Percentiles rank a stretch among this genome's conserved stretches.
Conservation (phyloP, 2,329 filamentous ascomycete genomes). For the Aspergillus ruber region DNA sequence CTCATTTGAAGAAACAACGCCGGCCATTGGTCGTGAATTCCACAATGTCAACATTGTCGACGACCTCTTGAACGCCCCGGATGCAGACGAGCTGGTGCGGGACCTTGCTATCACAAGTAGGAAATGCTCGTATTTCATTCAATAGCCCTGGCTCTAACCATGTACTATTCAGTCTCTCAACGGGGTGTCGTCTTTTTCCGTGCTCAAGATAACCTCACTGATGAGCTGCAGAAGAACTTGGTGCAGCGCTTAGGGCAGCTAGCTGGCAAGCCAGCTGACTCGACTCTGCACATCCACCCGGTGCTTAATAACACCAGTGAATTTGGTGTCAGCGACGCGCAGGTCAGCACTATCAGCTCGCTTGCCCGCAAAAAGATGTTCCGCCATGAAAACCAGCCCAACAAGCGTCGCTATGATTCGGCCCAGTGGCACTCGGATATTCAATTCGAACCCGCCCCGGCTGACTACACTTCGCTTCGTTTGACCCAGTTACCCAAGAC, state of each 20-base stretch:
- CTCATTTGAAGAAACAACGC: constrained; percentile 37
- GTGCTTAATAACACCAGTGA: constrained; percentile 51
- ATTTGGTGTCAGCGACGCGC: constrained; percentile 50
- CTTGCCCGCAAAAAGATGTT: constrained; percentile 46
- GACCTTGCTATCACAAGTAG: constrained; percentile 63
- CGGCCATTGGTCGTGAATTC: constrained; percentile 38
- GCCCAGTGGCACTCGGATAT: constrained; percentile 56
- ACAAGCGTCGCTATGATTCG: constrained; percentile 33
- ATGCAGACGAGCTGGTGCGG: constrained; percentile 57
- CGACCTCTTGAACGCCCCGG: constrained; percentile 49
- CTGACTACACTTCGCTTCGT: constrained; percentile 58
- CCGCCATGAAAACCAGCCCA: constrained; percentile 24
- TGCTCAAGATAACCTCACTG: constrained; percentile 54
- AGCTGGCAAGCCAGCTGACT: constrained; percentile 52
- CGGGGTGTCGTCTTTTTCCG: constrained; percentile 67
- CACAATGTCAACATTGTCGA: constrained; percentile 31
- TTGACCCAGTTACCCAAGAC: constrained; percentile 51
- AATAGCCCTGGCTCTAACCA: neutral
- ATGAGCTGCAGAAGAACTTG: constrained; percentile 61
- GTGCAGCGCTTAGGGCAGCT: constrained; percentile 55
- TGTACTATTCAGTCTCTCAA: constrained; percentile 47
- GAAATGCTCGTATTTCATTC: constrained; percentile 6
- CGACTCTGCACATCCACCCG: constrained; percentile 56
- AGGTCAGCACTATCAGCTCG: constrained; percentile 61
- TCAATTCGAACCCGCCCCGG: constrained; percentile 57